Percentiles rank a stretch among this genome's conserved stretches.
Evolutionary conservation across 192 early-diverging fungal species (phyloP).

Genomic region (Entrophospora sp.): DNA sequence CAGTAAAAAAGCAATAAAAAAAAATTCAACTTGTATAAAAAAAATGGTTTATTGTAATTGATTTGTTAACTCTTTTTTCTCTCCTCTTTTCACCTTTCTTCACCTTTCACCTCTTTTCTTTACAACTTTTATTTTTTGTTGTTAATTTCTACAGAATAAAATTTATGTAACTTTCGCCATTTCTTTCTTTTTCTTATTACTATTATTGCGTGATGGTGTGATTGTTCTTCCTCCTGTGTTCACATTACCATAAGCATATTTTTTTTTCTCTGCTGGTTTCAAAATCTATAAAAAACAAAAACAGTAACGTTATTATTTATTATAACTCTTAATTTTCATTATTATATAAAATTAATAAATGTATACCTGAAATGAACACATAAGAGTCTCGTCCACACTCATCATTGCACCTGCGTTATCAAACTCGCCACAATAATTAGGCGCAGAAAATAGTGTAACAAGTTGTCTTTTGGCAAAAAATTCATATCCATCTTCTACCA

Average conservation of each 20-base stretch:
- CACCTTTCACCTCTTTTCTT: too few species aligned
- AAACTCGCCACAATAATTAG: slow-evolving; percentile 92
- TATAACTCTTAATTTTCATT: too few species aligned
- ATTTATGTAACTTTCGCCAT: slow-evolving; percentile 22
- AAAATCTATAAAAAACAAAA: slow-evolving; percentile 68
- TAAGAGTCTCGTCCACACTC: slow-evolving; percentile 76
- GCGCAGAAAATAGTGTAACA: slow-evolving; percentile 93
- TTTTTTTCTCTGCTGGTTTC: slow-evolving; percentile 92
- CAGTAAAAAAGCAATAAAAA: too few species aligned
- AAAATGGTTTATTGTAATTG: too few species aligned
- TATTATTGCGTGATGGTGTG: too few species aligned
- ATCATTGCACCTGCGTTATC: slow-evolving; percentile 86
- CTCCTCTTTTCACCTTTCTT: too few species aligned
- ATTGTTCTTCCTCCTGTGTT: slow-evolving; percentile 58
- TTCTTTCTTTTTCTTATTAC: slow-evolving; percentile 57
- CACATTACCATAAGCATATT: slow-evolving; percentile 67
- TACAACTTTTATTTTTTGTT: too few species aligned
- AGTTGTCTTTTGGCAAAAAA: slow-evolving; percentile 96
- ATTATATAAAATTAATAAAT: too few species aligned
- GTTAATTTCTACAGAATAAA: too few species aligned
- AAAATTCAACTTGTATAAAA: too few species aligned
- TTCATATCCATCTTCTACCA: slow-evolving; percentile 98
- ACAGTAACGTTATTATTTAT: too few species aligned
- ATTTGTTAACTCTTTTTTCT: too few species aligned
- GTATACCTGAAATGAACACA: slow-evolving; percentile 82